phyloP scores from a whole-genome alignment of 208 protist species.

The Crithidia bombi region DNA sequence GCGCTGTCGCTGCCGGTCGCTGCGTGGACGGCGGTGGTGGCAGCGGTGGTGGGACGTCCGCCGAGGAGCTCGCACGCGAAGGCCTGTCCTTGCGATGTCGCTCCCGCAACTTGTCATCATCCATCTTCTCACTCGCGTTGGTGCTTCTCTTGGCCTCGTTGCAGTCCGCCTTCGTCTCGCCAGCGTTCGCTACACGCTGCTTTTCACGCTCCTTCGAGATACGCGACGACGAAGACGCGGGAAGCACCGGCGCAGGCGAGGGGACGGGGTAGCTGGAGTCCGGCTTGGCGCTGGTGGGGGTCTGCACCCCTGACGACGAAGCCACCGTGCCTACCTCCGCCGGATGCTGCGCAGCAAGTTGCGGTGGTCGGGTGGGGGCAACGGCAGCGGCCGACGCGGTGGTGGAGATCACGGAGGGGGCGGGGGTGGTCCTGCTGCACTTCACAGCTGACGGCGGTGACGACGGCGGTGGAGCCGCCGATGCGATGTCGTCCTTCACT shows the following conservation, averaged over 20 bases:
- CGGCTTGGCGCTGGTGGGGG: conserved; percentile 14
- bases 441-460: not conserved
- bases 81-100: not conserved
- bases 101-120: conserved; percentile 2
- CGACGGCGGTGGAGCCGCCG: not conserved
- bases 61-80: conserved; percentile 12
- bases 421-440: not conserved
- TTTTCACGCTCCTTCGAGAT: not conserved
- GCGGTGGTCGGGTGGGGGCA: not conserved
- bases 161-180: not conserved
- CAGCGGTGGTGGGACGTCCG: conserved; percentile 16
- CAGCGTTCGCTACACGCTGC: not conserved
- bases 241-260: conserved; percentile 1
- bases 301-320: conserved; percentile 1
- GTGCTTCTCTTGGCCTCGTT: not conserved
- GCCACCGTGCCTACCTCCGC: not conserved
- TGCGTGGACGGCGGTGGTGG: conserved; percentile 14
- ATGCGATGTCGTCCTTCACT: not conserved
- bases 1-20: not conserved
- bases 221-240: not conserved
- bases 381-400: not conserved
- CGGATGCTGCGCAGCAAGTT: not conserved
- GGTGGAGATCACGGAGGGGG: not conserved
- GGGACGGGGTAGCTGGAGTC: conserved; percentile 6
- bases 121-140: not conserved